A percentile compares a stretch with the other conserved stretches of the same genome.
Conservation (phyloP, 148 eudicot genomes). For the Cornus kousa region DNA sequence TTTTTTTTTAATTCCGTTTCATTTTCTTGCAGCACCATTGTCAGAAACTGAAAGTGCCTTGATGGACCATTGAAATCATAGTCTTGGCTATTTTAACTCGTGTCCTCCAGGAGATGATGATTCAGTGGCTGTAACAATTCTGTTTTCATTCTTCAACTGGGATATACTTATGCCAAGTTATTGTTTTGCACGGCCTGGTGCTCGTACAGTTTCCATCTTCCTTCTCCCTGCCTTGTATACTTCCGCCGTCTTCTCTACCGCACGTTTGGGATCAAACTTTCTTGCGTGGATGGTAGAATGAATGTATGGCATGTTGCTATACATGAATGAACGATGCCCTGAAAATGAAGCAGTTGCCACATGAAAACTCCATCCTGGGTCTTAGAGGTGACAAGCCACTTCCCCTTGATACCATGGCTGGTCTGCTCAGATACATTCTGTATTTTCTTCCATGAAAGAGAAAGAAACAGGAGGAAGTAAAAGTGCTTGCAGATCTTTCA, state of each 20-base stretch:
- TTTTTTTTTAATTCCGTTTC: slow-evolving; percentile 5
- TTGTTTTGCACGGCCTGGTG: neutral
- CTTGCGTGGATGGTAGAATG: neutral
- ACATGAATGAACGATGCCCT: slow-evolving; percentile 2
- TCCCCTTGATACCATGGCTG: neutral
- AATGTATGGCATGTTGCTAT: neutral
- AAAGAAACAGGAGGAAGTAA: neutral
- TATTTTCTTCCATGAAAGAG: neutral
- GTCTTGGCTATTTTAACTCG: neutral
- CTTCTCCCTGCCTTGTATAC: neutral
- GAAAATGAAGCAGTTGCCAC: neutral
- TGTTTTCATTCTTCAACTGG: slow-evolving; percentile 5
- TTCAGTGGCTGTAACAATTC: neutral
- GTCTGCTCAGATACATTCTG: neutral
- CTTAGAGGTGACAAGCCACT: slow-evolving; percentile 4
- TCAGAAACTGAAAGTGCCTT: slow-evolving; percentile 91
- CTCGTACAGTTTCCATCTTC: neutral
- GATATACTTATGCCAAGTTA: neutral
- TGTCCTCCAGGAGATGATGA: slow-evolving; percentile 6
- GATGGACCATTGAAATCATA: slow-evolving; percentile 62
- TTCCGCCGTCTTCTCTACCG: neutral
- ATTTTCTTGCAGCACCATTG: slow-evolving; percentile 76
- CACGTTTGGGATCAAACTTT: neutral
- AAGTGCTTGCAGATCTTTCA: slow-evolving; percentile 6
- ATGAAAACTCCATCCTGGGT: neutral